phyloP scores from a whole-genome alignment of 1,284 basidiomycete species.

The Sutorius eximius region DNA sequence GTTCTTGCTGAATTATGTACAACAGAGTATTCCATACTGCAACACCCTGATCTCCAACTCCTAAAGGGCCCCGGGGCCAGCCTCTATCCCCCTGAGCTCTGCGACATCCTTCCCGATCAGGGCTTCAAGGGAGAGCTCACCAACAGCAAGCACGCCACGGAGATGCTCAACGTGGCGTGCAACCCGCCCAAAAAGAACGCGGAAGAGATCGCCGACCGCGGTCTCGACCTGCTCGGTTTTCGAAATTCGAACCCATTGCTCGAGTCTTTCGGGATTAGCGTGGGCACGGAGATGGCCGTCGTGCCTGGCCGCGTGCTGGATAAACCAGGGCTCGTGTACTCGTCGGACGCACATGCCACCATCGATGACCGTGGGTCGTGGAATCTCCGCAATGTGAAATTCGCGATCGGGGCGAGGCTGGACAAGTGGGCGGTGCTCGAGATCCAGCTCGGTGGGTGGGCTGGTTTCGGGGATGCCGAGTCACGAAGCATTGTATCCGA shows the following conservation, averaged over 20 bases:
- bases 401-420: constrained; percentile 53
- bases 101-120: constrained; percentile 68
- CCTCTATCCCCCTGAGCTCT: constrained; percentile 66
- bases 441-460: constrained; percentile 54
- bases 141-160: constrained; percentile 58
- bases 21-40: constrained; percentile 56
- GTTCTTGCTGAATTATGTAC: not conserved
- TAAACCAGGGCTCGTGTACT: constrained; percentile 60
- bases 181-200: constrained; percentile 69
- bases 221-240: constrained; percentile 64
- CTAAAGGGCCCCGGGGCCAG: constrained; percentile 63
- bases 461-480: constrained; percentile 39
- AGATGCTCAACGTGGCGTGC: constrained; percentile 69
- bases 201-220: constrained; percentile 52
- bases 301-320: constrained; percentile 70
- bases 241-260: constrained; percentile 42
- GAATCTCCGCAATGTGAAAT: constrained; percentile 66
- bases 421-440: constrained; percentile 64
- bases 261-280: constrained; percentile 57
- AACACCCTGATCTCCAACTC: constrained; percentile 53
- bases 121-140: constrained; percentile 69
- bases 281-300: constrained; percentile 67
- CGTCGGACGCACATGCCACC: constrained; percentile 37
- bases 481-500: constrained; percentile 44
- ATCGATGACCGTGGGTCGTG: constrained; percentile 62